Conservation (phyloP, 1,284 basidiomycete species). For the Apiotrichum domesticum region DNA sequence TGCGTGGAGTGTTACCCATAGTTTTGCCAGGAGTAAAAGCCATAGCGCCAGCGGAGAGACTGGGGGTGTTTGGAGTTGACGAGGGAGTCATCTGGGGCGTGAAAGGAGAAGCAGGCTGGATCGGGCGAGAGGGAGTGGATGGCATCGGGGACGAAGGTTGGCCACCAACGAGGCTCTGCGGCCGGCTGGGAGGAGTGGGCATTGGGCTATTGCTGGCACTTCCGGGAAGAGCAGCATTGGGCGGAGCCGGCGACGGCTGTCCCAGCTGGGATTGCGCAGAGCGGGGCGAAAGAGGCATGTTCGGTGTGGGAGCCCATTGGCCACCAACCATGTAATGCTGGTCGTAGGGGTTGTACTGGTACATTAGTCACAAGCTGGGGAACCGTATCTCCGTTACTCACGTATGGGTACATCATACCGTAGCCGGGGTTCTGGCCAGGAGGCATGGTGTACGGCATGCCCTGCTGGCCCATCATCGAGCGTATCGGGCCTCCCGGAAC, state of each 20-base stretch:
- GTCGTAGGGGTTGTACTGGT: constrained; percentile 12
- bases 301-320: constrained; percentile 23
- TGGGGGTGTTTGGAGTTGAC: constrained; percentile 4
- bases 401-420: constrained; percentile 31
- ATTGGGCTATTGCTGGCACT: constrained; percentile 31
- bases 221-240: constrained; percentile 22
- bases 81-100: constrained; percentile 16
- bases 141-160: constrained; percentile 29
- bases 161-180: constrained; percentile 26
- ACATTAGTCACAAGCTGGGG: constrained; percentile 21
- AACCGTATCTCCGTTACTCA: constrained; percentile 12
- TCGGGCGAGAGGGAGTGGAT: constrained; percentile 29
- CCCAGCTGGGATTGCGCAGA: constrained; percentile 22
- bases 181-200: constrained; percentile 36
- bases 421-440: constrained; percentile 30
- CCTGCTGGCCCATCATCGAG: constrained; percentile 17
- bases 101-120: constrained; percentile 21
- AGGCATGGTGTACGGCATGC: constrained; percentile 27
- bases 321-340: constrained; percentile 15
- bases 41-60: constrained; percentile 31
- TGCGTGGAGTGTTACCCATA: neutral
- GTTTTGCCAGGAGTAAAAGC: constrained; percentile 36
- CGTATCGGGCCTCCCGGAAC: constrained; percentile 8
- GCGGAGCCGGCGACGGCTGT: constrained; percentile 30
- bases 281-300: constrained; percentile 35